These are phyloP conservation scores for Castanea sativa DNA, from an alignment of 306 rosid genomes.

Conservation along the genomic window DNA sequence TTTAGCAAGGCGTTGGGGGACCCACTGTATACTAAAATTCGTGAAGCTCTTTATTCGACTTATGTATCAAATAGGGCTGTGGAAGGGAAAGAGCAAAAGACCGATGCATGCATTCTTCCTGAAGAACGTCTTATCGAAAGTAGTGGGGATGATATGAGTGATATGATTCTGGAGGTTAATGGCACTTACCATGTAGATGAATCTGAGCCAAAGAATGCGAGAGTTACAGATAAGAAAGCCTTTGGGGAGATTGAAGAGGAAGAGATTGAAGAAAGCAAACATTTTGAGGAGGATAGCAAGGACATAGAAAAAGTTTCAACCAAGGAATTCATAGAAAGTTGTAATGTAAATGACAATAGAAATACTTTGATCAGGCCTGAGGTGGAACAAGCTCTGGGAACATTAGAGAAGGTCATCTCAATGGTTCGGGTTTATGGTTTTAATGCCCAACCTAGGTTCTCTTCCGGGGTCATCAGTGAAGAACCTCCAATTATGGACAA, in stretches of 20 bases:
- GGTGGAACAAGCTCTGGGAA: conserved; percentile 73
- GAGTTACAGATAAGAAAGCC: conserved; percentile 22
- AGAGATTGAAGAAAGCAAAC: conserved; percentile 31
- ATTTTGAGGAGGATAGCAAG: conserved; percentile 27
- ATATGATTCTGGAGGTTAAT: conserved; percentile 23
- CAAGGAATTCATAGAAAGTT: conserved; percentile 24
- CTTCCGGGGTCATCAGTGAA: conserved; percentile 33
- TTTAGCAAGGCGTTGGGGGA: conserved; percentile 60
- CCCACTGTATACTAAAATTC: conserved; percentile 53
- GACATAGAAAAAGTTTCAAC: conserved; percentile 13
- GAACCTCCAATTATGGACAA: conserved; percentile 27
- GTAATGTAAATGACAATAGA: conserved; percentile 27
- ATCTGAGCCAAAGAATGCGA: conserved; percentile 5
- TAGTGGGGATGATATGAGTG: conserved; percentile 24
- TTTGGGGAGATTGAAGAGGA: conserved; percentile 67
- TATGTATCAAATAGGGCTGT: conserved; percentile 26
- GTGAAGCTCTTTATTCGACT: conserved; percentile 37
- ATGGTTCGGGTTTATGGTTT: conserved; percentile 42
- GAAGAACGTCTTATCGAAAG: conserved; percentile 26
- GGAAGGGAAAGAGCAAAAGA: conserved; percentile 28
- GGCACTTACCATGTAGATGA: conserved; percentile 25
- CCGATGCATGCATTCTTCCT: conserved; percentile 20
- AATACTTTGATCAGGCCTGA: conserved; percentile 48
- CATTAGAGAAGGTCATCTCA: conserved; percentile 69
- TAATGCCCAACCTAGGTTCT: conserved; percentile 27